Base-by-base conservation (phyloP, 75 land plant species). In the Picea glauca region DNA sequence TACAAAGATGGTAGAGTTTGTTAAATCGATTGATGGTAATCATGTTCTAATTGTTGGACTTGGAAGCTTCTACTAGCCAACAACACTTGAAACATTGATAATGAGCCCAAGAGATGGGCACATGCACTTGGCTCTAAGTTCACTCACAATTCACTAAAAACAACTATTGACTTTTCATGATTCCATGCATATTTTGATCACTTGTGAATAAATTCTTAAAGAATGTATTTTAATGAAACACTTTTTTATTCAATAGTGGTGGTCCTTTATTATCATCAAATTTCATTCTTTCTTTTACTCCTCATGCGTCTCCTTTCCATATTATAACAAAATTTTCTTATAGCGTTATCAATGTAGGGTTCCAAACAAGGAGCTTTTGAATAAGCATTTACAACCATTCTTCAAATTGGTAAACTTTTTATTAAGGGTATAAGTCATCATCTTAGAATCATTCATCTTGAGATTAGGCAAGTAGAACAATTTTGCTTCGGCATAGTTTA, bases 61-160 rank as follows among this genome's bases (percentile, higher is more conserved):
- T 33, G 98, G 93, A 79, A 96, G 98, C 12, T 96, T 93, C 75
- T 96, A 96, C 79, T 92, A 94, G 5, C 79, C 63, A n/a, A 67
- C 84, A 21, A 79, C 75, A 23, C 77, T 86, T 12, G 57, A 96
- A 58, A 85, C 60, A 33, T 56, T 75, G 1, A 61, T 80, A 35
- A 78, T 81, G 32, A 93, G 93, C 75, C 99, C 99, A 0, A 84
- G 82, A 12, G 79, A 43, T 90, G 79, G 83, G 80, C 86, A 17
- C 57, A 83, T 1, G 63, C 50, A 7, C 87, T 94, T 40, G 99
- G 99, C 43, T 68, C 90, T 23, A 94, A 96, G 83, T 96, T 96
- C 83, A 85, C 94, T 54, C 91, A 86, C 74, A 74, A 92, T 80
- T 88, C 94, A 20, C 76, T 84, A 76, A 57, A 82, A 13, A 13